Percentiles rank a stretch among this genome's conserved stretches.
Conservation (phyloP, 176 grass and related monocot species). For the bread wheat (Triticum aestivum) region DNA sequence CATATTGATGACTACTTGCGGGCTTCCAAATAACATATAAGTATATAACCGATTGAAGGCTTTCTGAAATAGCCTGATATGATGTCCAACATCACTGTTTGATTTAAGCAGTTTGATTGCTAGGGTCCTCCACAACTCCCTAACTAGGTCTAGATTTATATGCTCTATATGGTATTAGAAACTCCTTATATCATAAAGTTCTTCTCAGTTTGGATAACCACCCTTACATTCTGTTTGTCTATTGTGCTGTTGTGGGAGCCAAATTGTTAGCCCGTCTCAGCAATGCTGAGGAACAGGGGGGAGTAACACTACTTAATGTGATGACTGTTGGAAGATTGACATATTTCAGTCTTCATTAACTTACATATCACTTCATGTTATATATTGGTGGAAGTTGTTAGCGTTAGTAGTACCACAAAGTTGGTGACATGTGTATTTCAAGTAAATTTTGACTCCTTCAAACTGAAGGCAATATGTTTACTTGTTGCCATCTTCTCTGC, state of each 20-base stretch:
- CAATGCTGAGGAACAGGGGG: not conserved
- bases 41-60: not conserved
- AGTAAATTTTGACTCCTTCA: too few species aligned
- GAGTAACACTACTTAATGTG: too few species aligned
- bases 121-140: not conserved
- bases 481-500: too few species aligned
- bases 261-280: not conserved
- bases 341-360: not conserved
- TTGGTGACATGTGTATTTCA: not conserved
- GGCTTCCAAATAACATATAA: not conserved
- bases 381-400: not conserved
- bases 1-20: not conserved
- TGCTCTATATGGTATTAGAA: not conserved
- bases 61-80: not conserved
- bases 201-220: not conserved
- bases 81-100: not conserved
- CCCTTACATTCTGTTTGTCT: not conserved
- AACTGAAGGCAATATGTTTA: too few species aligned
- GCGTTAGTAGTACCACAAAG: not conserved
- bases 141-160: not conserved
- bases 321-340: too few species aligned
- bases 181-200: too few species aligned
- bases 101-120: not conserved
- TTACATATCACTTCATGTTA: not conserved
- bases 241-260: not conserved